These are phyloP conservation scores for Paramecium biaurelia DNA, from an alignment of 73 alveolate species.

Conservation along the genomic window DNA sequence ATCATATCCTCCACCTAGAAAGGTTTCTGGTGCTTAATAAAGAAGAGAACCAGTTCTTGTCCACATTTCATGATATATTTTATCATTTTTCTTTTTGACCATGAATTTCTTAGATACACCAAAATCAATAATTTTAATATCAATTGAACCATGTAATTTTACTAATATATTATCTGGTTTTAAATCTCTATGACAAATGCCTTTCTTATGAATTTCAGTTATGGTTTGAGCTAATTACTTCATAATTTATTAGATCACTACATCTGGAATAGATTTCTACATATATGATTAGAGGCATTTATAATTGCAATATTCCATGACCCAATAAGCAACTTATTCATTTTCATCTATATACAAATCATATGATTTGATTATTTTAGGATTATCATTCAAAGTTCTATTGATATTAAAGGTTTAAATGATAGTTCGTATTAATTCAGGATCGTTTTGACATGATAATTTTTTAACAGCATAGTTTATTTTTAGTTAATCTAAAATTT, in stretches of 20 bases:
- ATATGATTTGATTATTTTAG: neutral
- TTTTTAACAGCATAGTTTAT: constrained; percentile 27
- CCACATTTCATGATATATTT: constrained; percentile 35
- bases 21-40: constrained; percentile 49
- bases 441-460: neutral
- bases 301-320: constrained; percentile 24
- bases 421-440: constrained; percentile 13
- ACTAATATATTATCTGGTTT: constrained; percentile 70
- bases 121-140: constrained; percentile 10
- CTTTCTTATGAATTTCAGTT: constrained; percentile 59
- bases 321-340: neutral
- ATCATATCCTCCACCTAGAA: constrained; percentile 2
- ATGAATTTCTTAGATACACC: constrained; percentile 29
- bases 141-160: neutral
- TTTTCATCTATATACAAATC: constrained; percentile 8
- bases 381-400: neutral
- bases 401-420: constrained; percentile 17
- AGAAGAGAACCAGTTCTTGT: constrained; percentile 7
- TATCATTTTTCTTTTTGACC: neutral
- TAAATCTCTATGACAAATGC: constrained; percentile 72
- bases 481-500: constrained; percentile 25
- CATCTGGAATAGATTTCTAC: neutral
- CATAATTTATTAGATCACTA: neutral
- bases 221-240: constrained; percentile 27
- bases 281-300: neutral